Conservation (phyloP, 176 grass and related monocot genomes). For the Paspalum vaginatum region DNA sequence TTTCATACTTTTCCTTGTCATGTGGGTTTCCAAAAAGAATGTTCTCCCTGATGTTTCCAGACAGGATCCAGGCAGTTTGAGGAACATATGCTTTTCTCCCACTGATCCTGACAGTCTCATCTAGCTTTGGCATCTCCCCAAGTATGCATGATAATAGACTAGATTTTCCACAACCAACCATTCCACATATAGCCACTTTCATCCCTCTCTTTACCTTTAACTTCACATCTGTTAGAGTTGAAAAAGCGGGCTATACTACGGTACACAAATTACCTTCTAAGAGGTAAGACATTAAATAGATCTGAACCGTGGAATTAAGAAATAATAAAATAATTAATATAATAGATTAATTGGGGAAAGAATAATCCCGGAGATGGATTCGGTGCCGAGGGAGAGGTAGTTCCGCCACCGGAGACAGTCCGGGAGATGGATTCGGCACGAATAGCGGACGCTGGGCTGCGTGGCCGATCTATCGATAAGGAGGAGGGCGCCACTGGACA, state of each 20-base stretch:
- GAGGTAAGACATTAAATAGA: too few relatives aligned
- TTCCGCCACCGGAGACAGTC: too few relatives aligned
- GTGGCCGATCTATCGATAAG: too few relatives aligned
- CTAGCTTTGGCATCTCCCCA: conserved; percentile 79
- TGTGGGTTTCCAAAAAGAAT: conserved; percentile 85
- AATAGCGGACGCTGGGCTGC: too few relatives aligned
- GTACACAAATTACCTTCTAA: too few relatives aligned
- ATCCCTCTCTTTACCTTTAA: conserved; percentile 76
- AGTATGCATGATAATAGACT: conserved; percentile 92
- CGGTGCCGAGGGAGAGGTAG: too few relatives aligned
- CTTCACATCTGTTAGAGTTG: conserved; percentile 64
- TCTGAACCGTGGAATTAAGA: too few relatives aligned
- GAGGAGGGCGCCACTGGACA: too few relatives aligned
- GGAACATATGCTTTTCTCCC: conserved; percentile 91
- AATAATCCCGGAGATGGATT: too few relatives aligned
- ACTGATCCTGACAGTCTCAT: conserved; percentile 64
- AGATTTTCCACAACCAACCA: conserved; percentile 86
- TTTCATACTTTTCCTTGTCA: conserved; percentile 69
- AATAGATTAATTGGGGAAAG: too few relatives aligned
- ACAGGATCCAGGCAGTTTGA: conserved; percentile 90
- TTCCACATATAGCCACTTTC: conserved; percentile 95
- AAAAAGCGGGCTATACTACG: background rate
- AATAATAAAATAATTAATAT: too few relatives aligned
- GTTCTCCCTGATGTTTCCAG: conserved; percentile 88
- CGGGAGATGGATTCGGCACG: too few relatives aligned